Conservation (phyloP, 352 stramenopile genomes). For the Globisporangium rhizosaccharum region DNA sequence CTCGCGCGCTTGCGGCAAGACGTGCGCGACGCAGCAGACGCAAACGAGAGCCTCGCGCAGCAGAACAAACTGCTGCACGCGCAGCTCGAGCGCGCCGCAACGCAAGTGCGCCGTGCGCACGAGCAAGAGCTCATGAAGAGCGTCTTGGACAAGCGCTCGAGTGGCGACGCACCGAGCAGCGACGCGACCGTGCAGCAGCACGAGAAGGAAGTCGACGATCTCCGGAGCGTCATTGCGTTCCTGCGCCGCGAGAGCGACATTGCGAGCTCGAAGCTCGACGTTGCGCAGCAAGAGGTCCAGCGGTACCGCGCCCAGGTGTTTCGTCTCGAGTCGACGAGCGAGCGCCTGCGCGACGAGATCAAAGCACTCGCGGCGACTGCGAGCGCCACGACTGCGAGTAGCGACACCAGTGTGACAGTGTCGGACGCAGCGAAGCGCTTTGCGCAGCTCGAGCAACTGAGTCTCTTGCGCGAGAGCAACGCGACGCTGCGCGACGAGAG, state of each 20-base stretch:
- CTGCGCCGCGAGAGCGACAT: conserved; percentile 69
- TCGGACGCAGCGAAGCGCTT: conserved; percentile 41
- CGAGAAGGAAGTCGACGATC: conserved; percentile 66
- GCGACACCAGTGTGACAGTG: background rate
- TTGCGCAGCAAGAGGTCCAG: conserved; percentile 63
- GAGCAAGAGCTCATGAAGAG: conserved; percentile 45
- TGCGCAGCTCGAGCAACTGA: conserved; percentile 69
- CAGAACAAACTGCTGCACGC: conserved; percentile 75
- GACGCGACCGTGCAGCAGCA: conserved; percentile 11
- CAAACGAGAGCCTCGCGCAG: conserved; percentile 45
- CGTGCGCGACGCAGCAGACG: conserved; percentile 37
- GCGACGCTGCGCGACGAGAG: conserved; percentile 70
- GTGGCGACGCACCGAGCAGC: background rate
- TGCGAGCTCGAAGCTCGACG: conserved; percentile 56
- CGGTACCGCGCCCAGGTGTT: conserved; percentile 46
- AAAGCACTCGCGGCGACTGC: conserved; percentile 24
- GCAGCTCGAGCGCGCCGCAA: conserved; percentile 54
- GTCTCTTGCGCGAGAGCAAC: conserved; percentile 73
- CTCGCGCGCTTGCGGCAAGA: conserved; percentile 43
- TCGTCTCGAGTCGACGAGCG: conserved; percentile 50
- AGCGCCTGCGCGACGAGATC: conserved; percentile 54
- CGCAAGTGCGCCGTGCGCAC: conserved; percentile 53
- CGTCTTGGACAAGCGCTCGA: conserved; percentile 3
- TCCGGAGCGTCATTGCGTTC: conserved; percentile 66
- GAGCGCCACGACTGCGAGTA: conserved; percentile 5